These are phyloP conservation scores for Nectriaceae sp. DNA, from an alignment of 2,329 filamentous ascomycete species.

Conservation along the genomic window DNA sequence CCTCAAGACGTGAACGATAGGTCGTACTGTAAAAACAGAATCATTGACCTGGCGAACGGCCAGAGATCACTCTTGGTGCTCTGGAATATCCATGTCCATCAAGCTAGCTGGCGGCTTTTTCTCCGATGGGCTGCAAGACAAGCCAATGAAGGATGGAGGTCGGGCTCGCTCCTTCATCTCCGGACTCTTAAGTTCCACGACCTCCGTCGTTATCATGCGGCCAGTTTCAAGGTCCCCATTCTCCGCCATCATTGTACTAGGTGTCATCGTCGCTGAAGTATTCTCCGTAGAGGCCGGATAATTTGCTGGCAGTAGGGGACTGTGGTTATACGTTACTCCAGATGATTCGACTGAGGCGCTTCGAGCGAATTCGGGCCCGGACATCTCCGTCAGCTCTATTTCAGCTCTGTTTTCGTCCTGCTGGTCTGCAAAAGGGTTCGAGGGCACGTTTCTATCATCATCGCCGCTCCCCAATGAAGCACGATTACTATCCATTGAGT, in stretches of 20 bases:
- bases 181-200: conserved; percentile 33
- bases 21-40: neutral
- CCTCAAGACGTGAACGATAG: neutral
- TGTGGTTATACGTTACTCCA: conserved; percentile 11
- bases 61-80: conserved; percentile 20
- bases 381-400: conserved; percentile 30
- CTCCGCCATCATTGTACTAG: conserved; percentile 26
- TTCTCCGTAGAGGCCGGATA: conserved; percentile 20
- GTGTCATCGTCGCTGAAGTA: conserved; percentile 28
- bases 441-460: conserved; percentile 24
- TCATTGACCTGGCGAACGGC: neutral
- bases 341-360: neutral
- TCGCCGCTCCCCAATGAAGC: conserved; percentile 47
- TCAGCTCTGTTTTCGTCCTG: conserved; percentile 21
- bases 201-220: conserved; percentile 17
- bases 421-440: conserved; percentile 33
- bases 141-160: conserved; percentile 28
- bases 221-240: conserved; percentile 10
- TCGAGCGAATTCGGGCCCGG: neutral
- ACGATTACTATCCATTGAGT: conserved; percentile 49
- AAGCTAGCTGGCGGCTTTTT: conserved; percentile 23
- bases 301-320: conserved; percentile 11
- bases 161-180: conserved; percentile 47
- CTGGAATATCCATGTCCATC: conserved; percentile 42
- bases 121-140: conserved; percentile 18